Conservation (phyloP, 225 moss, liverwort and hornwort species). For the Asterella californica region DNA sequence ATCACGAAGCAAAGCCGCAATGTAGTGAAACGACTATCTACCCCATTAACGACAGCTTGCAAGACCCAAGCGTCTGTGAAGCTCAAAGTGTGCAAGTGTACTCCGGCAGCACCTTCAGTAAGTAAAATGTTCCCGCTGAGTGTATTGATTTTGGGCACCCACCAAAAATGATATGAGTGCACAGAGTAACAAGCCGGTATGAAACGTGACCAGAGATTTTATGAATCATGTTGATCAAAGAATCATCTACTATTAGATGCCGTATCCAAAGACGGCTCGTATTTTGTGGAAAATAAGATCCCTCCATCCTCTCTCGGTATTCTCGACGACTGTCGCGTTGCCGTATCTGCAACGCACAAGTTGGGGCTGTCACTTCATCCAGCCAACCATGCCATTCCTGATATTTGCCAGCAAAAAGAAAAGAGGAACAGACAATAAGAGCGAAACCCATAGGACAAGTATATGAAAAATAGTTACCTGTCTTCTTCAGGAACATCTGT, state of each 20-base stretch:
- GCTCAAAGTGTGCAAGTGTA: not conserved
- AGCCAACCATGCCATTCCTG: not conserved
- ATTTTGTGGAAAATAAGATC: constrained; percentile 98
- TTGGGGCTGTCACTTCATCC: not conserved
- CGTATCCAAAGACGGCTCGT: constrained; percentile 95
- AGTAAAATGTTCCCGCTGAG: not conserved
- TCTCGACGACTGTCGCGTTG: constrained; percentile 89
- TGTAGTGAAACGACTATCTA: no score
- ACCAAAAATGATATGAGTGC: constrained; percentile 10
- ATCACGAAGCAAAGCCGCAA: no score
- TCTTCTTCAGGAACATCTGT: constrained; percentile 96
- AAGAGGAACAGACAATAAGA: not conserved
- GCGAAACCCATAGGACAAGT: not conserved
- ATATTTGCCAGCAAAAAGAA: not conserved
- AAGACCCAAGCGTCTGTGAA: no score
- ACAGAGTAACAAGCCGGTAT: not conserved
- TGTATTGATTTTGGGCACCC: constrained; percentile 3
- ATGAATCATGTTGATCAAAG: constrained; percentile 15
- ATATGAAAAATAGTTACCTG: constrained; percentile 45
- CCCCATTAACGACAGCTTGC: no score
- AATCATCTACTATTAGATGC: constrained; percentile 43
- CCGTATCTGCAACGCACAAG: constrained; percentile 60
- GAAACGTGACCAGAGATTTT: not conserved
- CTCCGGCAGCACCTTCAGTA: not conserved
- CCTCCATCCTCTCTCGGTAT: constrained; percentile 94